Percentiles rank a stretch among this genome's conserved stretches.
Evolutionary conservation across 1,284 basidiomycete genomes (phyloP).

Genomic region (Abortiporus biennis): DNA sequence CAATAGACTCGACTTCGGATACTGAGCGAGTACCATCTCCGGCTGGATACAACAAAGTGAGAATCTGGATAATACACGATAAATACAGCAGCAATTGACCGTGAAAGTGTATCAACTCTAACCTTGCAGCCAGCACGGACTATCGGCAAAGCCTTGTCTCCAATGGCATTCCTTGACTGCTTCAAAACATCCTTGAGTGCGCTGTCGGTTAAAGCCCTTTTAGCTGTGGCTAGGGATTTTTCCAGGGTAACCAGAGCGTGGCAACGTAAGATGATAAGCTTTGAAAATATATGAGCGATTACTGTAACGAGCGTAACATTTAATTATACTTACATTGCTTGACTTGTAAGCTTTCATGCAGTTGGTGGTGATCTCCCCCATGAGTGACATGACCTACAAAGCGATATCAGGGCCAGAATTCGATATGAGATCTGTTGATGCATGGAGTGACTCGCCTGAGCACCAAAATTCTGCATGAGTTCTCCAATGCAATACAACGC

Average conservation of each 20-base stretch:
- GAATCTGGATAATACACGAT: no score
- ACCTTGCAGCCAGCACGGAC: constrained; percentile 84
- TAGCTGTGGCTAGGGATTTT: constrained; percentile 74
- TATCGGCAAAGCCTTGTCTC: constrained; percentile 83
- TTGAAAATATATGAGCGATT: no score
- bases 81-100: constrained; percentile 9
- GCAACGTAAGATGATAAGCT: constrained; percentile 60
- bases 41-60: constrained; percentile 61
- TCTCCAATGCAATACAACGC: constrained; percentile 83
- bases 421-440: not conserved
- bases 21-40: constrained; percentile 45
- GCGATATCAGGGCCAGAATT: no score
- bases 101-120: constrained; percentile 14
- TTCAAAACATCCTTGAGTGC: constrained; percentile 82
- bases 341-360: constrained; percentile 66
- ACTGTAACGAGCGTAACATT: no score
- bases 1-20: constrained; percentile 71
- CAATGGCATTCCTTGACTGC: constrained; percentile 69
- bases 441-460: constrained; percentile 47
- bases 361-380: constrained; percentile 74
- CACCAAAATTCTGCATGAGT: constrained; percentile 79
- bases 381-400: constrained; percentile 93
- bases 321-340: constrained; percentile 66
- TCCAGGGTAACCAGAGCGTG: constrained; percentile 76
- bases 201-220: constrained; percentile 78